Conservation (phyloP, 2,329 filamentous ascomycete genomes). For the Hyphodiscus sp. region DNA sequence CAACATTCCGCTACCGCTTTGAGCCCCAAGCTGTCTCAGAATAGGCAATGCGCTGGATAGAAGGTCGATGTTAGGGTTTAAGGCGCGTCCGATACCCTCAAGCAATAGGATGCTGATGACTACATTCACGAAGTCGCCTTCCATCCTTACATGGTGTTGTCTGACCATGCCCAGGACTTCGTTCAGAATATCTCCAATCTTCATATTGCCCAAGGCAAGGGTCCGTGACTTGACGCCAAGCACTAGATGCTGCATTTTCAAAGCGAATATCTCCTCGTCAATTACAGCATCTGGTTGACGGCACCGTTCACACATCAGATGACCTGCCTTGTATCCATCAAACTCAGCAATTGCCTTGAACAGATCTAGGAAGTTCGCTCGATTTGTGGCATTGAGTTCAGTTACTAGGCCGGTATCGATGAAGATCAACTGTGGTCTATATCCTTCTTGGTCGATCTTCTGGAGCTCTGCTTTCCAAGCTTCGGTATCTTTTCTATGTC, state of each 20-base stretch:
- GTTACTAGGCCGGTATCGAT: conserved; percentile 96
- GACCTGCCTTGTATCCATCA: conserved; percentile 89
- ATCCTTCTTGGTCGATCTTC: conserved; percentile 79
- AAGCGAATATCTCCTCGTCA: conserved; percentile 81
- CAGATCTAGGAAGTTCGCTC: conserved; percentile 85
- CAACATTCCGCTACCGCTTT: conserved; percentile 64
- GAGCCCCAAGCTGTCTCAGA: conserved; percentile 75
- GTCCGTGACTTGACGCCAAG: conserved; percentile 85
- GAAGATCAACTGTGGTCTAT: conserved; percentile 89
- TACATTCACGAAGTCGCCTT: conserved; percentile 98
- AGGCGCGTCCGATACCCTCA: conserved; percentile 83
- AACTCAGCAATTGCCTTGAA: conserved; percentile 97
- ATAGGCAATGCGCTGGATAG: conserved; percentile 85
- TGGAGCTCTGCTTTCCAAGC: conserved; percentile 70
- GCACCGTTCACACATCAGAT: conserved; percentile 93
- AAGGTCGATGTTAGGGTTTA: conserved; percentile 83
- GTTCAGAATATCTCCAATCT: conserved; percentile 91
- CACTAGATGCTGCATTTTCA: conserved; percentile 96
- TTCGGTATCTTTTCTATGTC: conserved; percentile 51
- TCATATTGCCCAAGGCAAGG: conserved; percentile 86
- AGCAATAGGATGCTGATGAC: conserved; percentile 90
- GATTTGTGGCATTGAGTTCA: conserved; percentile 80
- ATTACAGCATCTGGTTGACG: conserved; percentile 87
- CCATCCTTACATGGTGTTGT: conserved; percentile 82
- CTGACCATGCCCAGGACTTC: conserved; percentile 89